Percentiles rank a stretch among this genome's conserved stretches.
phyloP scores from a whole-genome alignment of 257 asterid genomes.

The Solanum appendiculatum region DNA sequence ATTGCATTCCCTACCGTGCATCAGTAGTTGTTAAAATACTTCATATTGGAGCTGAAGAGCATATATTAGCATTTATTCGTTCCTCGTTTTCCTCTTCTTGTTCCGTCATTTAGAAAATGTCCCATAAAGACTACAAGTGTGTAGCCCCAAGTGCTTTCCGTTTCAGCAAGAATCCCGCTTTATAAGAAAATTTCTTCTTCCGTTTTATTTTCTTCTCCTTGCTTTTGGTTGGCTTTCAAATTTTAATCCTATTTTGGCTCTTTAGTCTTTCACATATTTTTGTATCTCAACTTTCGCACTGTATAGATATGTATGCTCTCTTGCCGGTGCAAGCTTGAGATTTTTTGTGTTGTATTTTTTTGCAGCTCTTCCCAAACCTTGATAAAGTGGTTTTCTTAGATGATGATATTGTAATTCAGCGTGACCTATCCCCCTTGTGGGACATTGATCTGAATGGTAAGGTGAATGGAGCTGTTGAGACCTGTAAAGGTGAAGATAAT shows the following conservation, averaged over 20 bases:
- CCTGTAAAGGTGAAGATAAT: constrained; percentile 21
- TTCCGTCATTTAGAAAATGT: not conserved
- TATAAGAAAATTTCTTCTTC: not conserved
- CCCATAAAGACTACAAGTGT: not conserved
- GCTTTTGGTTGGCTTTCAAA: not conserved
- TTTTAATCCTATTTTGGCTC: not conserved
- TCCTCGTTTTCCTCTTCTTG: not conserved
- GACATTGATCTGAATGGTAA: constrained; percentile 20
- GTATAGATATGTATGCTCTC: not conserved
- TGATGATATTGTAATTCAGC: constrained; percentile 78
- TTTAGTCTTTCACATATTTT: not conserved
- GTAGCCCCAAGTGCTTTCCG: not conserved
- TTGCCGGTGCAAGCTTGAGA: not conserved
- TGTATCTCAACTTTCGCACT: not conserved
- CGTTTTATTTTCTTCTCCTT: not conserved
- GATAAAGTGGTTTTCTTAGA: constrained; percentile 95
- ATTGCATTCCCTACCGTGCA: not conserved
- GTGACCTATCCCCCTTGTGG: constrained; percentile 22
- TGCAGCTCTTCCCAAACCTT: constrained; percentile 92
- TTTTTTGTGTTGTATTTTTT: constrained; percentile 6
- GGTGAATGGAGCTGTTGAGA: constrained; percentile 28
- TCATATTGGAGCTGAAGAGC: not conserved
- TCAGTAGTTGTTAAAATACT: not conserved
- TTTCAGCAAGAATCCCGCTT: not conserved
- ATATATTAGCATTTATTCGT: not conserved